Percentiles rank a stretch among this genome's conserved stretches.
phyloP scores from a whole-genome alignment of 2,329 filamentous ascomycete species.

The Diplodia scrobiculata region DNA sequence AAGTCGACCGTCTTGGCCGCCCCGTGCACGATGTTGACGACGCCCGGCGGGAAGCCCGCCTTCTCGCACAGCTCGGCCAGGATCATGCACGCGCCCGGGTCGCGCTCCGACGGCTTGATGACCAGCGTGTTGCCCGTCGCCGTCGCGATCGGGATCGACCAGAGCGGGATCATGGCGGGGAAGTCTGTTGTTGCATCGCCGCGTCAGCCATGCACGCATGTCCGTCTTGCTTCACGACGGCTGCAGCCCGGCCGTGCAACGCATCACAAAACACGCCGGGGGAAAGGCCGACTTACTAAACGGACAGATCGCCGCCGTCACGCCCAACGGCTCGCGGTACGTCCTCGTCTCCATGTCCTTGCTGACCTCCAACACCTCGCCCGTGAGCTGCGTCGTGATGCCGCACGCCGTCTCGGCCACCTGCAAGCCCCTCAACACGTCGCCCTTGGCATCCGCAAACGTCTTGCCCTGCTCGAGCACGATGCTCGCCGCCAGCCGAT shows the following conservation, averaged over 20 bases:
- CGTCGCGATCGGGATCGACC: constrained; percentile 83
- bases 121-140: constrained; percentile 82
- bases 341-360: constrained; percentile 89
- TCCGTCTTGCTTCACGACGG: too few species aligned
- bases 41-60: constrained; percentile 78
- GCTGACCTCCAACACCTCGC: constrained; percentile 79
- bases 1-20: constrained; percentile 81
- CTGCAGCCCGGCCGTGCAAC: too few species aligned
- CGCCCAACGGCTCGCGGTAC: constrained; percentile 78
- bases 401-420: constrained; percentile 81
- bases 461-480: constrained; percentile 89
- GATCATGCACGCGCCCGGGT: constrained; percentile 83
- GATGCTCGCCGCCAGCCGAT: constrained; percentile 79
- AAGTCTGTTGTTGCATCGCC: constrained; percentile 61
- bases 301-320: constrained; percentile 81
- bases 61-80: constrained; percentile 76
- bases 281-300: constrained; percentile 63
- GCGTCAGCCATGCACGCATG: not conserved
- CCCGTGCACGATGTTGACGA: constrained; percentile 81
- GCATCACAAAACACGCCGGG: not conserved
- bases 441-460: constrained; percentile 77
- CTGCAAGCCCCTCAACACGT: constrained; percentile 79
- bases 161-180: constrained; percentile 90
- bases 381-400: constrained; percentile 79
- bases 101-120: constrained; percentile 83